Evolutionary conservation across 192 early-diverging fungal species (phyloP), one percentile per base, ranked within the genome.

Genomic region (Podila verticillata): DNA sequence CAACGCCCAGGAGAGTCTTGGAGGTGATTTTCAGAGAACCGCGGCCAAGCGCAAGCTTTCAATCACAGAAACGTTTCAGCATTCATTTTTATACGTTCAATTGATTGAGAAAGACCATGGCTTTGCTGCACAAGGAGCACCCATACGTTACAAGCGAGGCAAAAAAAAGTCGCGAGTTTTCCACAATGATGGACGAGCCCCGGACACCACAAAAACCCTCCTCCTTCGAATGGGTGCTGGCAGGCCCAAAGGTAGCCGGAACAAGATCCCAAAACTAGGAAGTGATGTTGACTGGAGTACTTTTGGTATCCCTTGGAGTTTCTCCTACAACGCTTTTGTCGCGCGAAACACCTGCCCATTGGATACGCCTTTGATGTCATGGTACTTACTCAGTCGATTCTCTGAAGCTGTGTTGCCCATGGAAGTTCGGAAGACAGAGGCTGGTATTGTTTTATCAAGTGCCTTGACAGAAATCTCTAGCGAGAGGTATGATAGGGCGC

Each of bases 271-370:
- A 19, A 73, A 54, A 30, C 30, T 66, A 12, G 59, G 70, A 35
- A 31, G 26, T 31, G 39, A 61, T 29, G 32, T 61, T 30, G 58
- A 67, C 35, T 66, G 72, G 59, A 26, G 28, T 2, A 67, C 39
- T 1, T 74, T 74, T 57, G 72, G 72, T 7, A 74, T 74, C 10
- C 72, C 72, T 8, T 74, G 72, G 72, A 26, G 49, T 24, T 5
- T 73, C 64, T 26, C 39, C 15, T 35, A 61, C 47, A 26, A 60
- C 31, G 57, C 22, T 5, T 60, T 61, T 35, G 9, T 1, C 15
- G 72, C 48, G 13, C 1, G 1, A 20, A 73, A 74, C 34, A 74
- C 70, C 12, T 72, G 63, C 28, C 63, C 70, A 15, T 30, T 72
- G 24, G 70, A 72, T 32, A 72, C 56, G 1, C 13, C 51, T 34